Percentiles rank a stretch among this genome's conserved stretches.
These are phyloP conservation scores for Auxenochlorella pyrenoidosa DNA, from an alignment of 139 green algal species.

Conservation along the genomic window DNA sequence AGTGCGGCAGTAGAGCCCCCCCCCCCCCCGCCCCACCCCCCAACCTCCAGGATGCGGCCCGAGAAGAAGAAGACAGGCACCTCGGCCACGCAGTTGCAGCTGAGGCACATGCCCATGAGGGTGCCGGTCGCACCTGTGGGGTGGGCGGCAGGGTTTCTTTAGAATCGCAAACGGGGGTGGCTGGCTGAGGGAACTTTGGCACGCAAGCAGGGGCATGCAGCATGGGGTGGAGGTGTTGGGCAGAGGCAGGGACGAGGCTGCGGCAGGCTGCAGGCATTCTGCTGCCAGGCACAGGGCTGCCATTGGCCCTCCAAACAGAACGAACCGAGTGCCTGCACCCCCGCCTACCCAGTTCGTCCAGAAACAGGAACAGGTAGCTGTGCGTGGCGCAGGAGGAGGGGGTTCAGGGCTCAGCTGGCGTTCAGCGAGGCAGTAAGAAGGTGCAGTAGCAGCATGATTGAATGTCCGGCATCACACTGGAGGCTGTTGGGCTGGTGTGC, in stretches of 20 bases:
- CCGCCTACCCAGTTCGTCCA: slow-evolving; percentile 34
- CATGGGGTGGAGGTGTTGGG: not conserved
- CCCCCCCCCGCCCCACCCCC: not conserved
- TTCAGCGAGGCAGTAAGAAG: not conserved
- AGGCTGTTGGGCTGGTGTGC: too few species aligned
- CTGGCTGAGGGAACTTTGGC: too few species aligned
- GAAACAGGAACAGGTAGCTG: slow-evolving; percentile 45
- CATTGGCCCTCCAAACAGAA: too few species aligned
- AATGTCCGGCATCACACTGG: too few species aligned
- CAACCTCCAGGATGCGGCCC: slow-evolving; percentile 19
- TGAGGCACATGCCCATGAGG: slow-evolving; percentile 42
- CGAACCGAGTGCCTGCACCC: too few species aligned
- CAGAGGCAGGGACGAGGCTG: not conserved
- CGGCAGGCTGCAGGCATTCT: not conserved
- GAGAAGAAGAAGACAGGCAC: slow-evolving; percentile 38
- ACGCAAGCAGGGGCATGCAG: not conserved
- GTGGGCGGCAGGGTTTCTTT: not conserved
- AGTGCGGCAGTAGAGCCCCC: too few species aligned
- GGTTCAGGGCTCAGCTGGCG: not conserved
- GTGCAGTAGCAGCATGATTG: too few species aligned
- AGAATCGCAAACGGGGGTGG: not conserved
- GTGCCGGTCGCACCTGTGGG: slow-evolving; percentile 13
- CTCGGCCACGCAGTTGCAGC: slow-evolving; percentile 36
- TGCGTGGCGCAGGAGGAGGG: not conserved
- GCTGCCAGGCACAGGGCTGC: too few species aligned